Evolutionary conservation across 192 early-diverging fungal genomes (phyloP).

Genomic region (Coemansia umbellata): DNA sequence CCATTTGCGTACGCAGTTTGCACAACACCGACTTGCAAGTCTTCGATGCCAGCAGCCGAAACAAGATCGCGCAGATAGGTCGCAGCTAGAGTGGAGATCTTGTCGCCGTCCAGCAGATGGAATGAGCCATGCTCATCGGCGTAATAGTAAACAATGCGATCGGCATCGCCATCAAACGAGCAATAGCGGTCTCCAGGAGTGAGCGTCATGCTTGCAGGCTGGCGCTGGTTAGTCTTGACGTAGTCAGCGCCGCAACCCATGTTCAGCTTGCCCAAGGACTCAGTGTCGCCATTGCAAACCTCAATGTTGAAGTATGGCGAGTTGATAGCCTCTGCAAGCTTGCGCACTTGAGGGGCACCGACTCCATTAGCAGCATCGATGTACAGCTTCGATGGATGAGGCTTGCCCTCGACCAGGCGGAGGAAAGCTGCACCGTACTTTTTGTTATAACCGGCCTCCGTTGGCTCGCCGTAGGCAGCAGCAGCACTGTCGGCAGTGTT

Average conservation of each 20-base stretch:
- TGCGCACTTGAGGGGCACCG: constrained; percentile 84
- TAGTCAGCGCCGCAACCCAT: constrained; percentile 93
- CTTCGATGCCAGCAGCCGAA: constrained; percentile 67
- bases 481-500: constrained; percentile 69
- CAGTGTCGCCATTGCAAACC: constrained; percentile 74
- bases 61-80: constrained; percentile 91
- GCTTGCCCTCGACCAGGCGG: constrained; percentile 72
- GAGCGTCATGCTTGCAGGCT: constrained; percentile 67
- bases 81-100: constrained; percentile 93
- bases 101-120: constrained; percentile 96
- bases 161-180: constrained; percentile 98
- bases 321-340: constrained; percentile 65
- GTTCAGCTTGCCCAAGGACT: constrained; percentile 75
- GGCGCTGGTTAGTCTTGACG: constrained; percentile 87
- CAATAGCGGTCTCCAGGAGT: constrained; percentile 67
- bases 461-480: constrained; percentile 83
- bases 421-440: constrained; percentile 86
- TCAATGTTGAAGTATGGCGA: constrained; percentile 61
- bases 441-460: constrained; percentile 85
- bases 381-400: constrained; percentile 61
- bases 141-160: constrained; percentile 97
- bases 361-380: constrained; percentile 97
- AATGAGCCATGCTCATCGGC: constrained; percentile 69
- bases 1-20: constrained; percentile 99
- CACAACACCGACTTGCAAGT: constrained; percentile 88